Base-by-base conservation (phyloP, 805 yeast species). In the Myxozyma neotropica region DNA sequence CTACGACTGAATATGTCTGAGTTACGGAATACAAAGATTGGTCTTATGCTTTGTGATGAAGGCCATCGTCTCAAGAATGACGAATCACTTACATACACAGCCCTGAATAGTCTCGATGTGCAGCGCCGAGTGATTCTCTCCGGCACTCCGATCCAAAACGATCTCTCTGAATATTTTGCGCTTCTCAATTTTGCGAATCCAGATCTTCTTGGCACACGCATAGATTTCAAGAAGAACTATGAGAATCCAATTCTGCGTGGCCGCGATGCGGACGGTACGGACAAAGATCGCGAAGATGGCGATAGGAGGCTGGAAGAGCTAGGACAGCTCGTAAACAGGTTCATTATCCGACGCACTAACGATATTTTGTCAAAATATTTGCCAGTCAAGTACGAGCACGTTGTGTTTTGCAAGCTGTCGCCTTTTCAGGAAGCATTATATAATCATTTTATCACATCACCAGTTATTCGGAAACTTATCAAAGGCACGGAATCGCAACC, bases 321-420 rank as follows among this genome's bases (percentile, higher is more conserved):
- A 49, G 84, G 93, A 0, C 82, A 78, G 31, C 71, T 91, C 47
- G 99, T 94, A 1, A 88, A 92, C 35, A 87, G 84, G 67, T 93
- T 93, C 72, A 94, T 94, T 71, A 94, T 94, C 60, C 81, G 99
- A 71, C 84, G 99, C 70, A 91, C 98, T 0, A 94, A 94, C 75
- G 99, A 94, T 73, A 89, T 94, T 68, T 77, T 94, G 56, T 87
- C 97, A 31, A 93, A 94, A 73, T 94, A 94, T 70, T 78, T 94
- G 60, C 99, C 99, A 0, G 89, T 95, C 63, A 94, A 94, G 73
- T 92, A 91, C 71, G 99, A 94, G 72, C 96, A 94, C 73, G 98
- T 94, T 23, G 88, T 94, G n/a, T 94, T 93, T 72, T 91, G 94
- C 61, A 86, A 85, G 44, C 75, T 94, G 56, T 81, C 93, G 1